Percentiles rank a stretch among this genome's conserved stretches.
phyloP scores from a whole-genome alignment of 2,329 filamentous ascomycete species.

The Colletotrichum sp. region DNA sequence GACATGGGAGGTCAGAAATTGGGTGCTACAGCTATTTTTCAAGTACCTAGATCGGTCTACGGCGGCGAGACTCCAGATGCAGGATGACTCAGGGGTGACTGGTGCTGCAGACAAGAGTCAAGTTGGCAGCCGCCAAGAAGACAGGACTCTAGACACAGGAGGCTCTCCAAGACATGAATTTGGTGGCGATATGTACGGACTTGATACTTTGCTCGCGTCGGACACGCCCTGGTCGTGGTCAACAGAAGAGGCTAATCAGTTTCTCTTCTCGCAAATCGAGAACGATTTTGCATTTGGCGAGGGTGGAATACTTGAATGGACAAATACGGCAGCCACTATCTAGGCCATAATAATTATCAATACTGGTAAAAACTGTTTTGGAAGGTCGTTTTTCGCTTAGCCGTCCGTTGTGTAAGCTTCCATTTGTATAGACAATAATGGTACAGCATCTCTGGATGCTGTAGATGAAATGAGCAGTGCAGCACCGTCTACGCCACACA shows the following conservation, averaged over 20 bases:
- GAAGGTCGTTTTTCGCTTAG: not conserved
- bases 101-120: not conserved
- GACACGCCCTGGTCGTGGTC: not conserved
- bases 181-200: not conserved
- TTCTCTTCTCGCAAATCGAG: not conserved
- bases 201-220: not conserved
- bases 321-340: not conserved
- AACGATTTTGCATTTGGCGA: not conserved
- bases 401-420: no score
- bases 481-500: not conserved
- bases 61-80: not conserved
- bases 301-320: not conserved
- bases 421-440: not conserved
- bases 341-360: not conserved
- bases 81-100: not conserved
- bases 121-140: not conserved
- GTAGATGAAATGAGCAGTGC: rapidly evolving
- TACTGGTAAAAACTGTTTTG: not conserved
- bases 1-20: not conserved
- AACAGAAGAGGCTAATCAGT: not conserved
- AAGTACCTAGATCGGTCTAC: not conserved
- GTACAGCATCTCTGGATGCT: not conserved
- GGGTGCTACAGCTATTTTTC: not conserved
- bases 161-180: not conserved
- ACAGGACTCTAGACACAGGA: no score